These are phyloP conservation scores for Stropharia rugosoannulata DNA, from an alignment of 768 basidiomycete species.

Conservation along the genomic window DNA sequence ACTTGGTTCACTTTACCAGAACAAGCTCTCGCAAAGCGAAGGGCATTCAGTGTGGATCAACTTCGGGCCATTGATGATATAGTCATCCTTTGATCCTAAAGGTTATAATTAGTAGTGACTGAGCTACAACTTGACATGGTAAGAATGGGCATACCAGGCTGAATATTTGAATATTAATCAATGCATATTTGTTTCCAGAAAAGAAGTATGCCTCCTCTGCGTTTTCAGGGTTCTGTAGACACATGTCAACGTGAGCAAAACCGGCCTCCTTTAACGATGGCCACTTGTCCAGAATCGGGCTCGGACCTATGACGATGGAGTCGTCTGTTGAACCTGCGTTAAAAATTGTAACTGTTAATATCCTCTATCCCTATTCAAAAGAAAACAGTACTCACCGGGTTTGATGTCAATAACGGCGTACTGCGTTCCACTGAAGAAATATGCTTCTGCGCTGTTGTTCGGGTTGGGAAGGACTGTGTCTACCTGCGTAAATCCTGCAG, in stretches of 20 bases:
- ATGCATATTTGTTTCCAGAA: background rate
- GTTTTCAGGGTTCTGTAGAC: background rate
- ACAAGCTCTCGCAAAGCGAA: too few relatives aligned
- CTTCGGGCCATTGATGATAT: too few relatives aligned
- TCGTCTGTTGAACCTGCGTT: background rate
- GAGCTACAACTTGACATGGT: too few relatives aligned
- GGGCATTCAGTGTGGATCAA: too few relatives aligned
- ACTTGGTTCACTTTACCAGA: too few relatives aligned
- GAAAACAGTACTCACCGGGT: background rate
- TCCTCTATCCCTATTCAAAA: too few relatives aligned
- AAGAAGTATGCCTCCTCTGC: background rate
- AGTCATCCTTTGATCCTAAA: too few relatives aligned
- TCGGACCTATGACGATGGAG: background rate
- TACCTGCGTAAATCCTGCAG: conserved; percentile 2
- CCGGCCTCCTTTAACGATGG: background rate
- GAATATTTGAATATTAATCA: background rate
- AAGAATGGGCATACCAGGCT: background rate
- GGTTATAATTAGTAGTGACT: too few relatives aligned
- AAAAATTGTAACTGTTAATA: background rate
- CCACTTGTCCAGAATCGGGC: background rate
- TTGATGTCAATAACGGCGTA: background rate
- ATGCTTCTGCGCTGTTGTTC: conserved; percentile 1
- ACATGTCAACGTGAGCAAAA: background rate
- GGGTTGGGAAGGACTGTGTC: conserved; percentile 6
- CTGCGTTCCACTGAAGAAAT: conserved; percentile 3